phyloP scores from a whole-genome alignment of 1,284 basidiomycete genomes.

The Leccinum pallidistipes region DNA sequence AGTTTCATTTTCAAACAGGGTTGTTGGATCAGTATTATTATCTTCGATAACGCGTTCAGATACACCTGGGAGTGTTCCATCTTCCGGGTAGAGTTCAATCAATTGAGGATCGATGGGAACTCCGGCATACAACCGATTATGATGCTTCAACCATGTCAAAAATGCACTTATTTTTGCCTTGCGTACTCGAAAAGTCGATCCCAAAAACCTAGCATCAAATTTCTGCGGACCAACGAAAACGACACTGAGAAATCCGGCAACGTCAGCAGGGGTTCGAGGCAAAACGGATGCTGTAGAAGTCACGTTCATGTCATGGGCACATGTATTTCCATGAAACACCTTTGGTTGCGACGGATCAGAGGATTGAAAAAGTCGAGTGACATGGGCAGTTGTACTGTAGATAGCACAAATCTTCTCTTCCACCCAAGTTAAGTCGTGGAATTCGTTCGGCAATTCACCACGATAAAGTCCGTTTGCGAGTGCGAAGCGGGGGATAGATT shows the following conservation, averaged over 20 bases:
- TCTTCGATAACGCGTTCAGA: too few species aligned
- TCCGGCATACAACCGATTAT: background rate
- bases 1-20: too few species aligned
- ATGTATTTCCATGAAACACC: background rate
- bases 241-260: background rate
- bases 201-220: background rate
- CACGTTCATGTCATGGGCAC: background rate
- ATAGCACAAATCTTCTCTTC: background rate
- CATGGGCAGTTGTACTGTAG: background rate
- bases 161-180: background rate
- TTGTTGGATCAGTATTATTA: too few species aligned
- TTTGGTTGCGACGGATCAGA: background rate
- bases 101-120: background rate
- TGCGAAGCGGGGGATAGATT: background rate
- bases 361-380: background rate
- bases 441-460: background rate
- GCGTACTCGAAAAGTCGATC: background rate
- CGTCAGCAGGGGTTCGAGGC: background rate
- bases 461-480: too few species aligned
- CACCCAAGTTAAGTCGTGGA: background rate
- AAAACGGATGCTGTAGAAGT: background rate
- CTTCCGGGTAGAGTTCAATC: background rate
- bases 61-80: background rate
- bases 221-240: background rate
- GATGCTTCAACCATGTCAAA: background rate